phyloP scores from a whole-genome alignment of 2,329 filamentous ascomycete species.

The Diaporthe velutina region DNA sequence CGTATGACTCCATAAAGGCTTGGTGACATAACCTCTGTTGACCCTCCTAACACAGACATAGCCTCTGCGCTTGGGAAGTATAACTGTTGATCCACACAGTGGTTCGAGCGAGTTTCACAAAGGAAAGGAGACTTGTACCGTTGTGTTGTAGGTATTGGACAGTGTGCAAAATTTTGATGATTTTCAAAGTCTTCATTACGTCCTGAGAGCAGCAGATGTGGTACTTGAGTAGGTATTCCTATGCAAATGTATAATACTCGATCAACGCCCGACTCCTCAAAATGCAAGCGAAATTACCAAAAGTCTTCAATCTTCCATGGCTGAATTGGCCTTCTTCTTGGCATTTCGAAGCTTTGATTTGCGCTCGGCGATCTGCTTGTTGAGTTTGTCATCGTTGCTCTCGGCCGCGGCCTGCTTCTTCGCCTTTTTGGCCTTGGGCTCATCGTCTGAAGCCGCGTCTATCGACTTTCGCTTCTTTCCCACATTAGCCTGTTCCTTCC shows the following conservation, averaged over 20 bases:
- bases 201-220: not conserved
- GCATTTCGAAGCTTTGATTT: slow-evolving; percentile 71
- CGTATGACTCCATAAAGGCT: too few relatives aligned
- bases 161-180: not conserved
- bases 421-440: slow-evolving; percentile 45
- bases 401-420: slow-evolving; percentile 49
- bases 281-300: slow-evolving; percentile 40
- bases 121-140: not conserved
- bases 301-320: slow-evolving; percentile 56
- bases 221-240: slow-evolving; percentile 6
- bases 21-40: not conserved
- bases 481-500: slow-evolving; percentile 66
- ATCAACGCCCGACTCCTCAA: slow-evolving; percentile 35
- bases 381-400: slow-evolving; percentile 65
- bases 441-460: slow-evolving; percentile 45
- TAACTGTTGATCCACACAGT: too few relatives aligned
- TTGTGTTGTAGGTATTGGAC: too few relatives aligned
- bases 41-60: not conserved
- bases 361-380: slow-evolving; percentile 71
- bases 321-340: slow-evolving; percentile 68
- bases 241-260: slow-evolving; percentile 12
- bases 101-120: not conserved
- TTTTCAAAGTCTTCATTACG: not conserved
- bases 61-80: not conserved
- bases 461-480: slow-evolving; percentile 75